Conservation (phyloP, 108 stramenopile genomes). For the Nannochloropsis gaditana region DNA sequence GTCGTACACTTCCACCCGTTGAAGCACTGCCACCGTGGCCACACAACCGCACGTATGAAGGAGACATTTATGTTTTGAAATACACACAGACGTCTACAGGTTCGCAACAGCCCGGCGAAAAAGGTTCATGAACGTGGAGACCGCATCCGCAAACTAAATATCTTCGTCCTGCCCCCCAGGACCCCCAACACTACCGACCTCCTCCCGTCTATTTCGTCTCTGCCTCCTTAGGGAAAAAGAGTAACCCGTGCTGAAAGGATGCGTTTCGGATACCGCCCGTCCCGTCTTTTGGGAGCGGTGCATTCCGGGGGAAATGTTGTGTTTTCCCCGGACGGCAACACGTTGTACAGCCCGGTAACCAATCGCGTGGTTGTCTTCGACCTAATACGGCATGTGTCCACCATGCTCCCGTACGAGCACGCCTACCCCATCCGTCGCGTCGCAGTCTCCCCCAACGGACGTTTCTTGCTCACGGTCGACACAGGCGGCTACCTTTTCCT, state of each 20-base stretch:
- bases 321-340: conserved; percentile 23
- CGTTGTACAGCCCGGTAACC: neutral
- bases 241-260: neutral
- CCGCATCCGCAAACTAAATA: no score
- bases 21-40: no score
- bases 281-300: conserved; percentile 8
- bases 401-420: conserved; percentile 1
- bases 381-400: neutral
- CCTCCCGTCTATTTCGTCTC: no score
- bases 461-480: conserved; percentile 18
- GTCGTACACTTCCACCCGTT: no score
- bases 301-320: neutral
- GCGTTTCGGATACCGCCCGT: conserved; percentile 2
- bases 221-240: no score
- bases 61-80: no score
- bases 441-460: neutral
- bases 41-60: no score
- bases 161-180: no score
- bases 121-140: no score
- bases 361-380: conserved; percentile 22
- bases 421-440: neutral
- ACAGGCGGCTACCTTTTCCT: neutral
- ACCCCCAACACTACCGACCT: no score
- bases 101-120: no score
- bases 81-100: no score